Evolutionary conservation across 768 basidiomycete species (phyloP), one percentile per base, ranked within the genome.

Genomic region (Calocybe gangraenosa): DNA sequence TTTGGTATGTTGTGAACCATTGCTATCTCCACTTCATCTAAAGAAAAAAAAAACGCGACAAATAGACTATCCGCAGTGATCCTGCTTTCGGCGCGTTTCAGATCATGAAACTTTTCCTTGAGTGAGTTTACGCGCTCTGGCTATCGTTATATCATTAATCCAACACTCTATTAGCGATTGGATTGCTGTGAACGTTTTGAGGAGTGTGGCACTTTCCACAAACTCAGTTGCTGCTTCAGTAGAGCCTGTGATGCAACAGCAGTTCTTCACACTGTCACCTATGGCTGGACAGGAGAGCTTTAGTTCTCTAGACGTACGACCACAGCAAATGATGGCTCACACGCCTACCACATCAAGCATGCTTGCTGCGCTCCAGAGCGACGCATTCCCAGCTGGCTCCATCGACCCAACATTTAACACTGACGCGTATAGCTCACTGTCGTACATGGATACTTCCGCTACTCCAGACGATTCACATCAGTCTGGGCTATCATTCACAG

Each of bases 41-140:
- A 28, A 5, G 11, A 5, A 28, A 28, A 6, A 11, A 28, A n/a
- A n/a, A n/a, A n/a, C n/a, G n/a, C n/a, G n/a, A n/a, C n/a, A n/a
- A 42, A 36, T 60, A 92, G 89, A 92, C 90, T 8, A 92, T 93
- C 53, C 83, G 90, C 51, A 92, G 90, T 54, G 90, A 93, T 65
- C 90, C 90, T 42, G 87, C 90, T 2, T 93, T 93, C 54, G 91
- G 91, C 41, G 87, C 92, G 14, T 93, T 92, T 70, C 91, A 92
- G 65, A 92, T 93, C 50, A 61, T 92, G 65, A 92, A 92, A 63
- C 68, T 92, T 55, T 92, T 92, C 76, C 73, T 92, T 48, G 90
- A 93, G 89, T 91, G 54, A 58, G 87, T 77, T 17, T 28, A 37
- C 39, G 38, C 22, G 7, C 36, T 5, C 19, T 7, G 25, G 30